These are phyloP conservation scores for Candida tammaniensis DNA, from an alignment of 805 yeast genomes.

Conservation along the genomic window DNA sequence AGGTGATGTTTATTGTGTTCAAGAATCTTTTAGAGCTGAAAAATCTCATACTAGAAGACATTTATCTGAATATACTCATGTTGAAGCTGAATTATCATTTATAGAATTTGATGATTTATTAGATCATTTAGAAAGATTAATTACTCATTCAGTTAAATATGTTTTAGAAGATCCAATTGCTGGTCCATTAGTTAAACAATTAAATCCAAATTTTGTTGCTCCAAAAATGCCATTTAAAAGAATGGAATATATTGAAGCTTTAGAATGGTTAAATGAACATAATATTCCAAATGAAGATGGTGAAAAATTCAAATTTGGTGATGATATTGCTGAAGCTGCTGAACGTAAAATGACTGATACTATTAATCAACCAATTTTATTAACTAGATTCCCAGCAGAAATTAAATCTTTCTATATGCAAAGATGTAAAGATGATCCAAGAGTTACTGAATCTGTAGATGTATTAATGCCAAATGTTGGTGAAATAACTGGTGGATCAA, in stretches of 20 bases:
- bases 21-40: slow-evolving; percentile 99
- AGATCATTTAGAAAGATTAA: slow-evolving; percentile 76
- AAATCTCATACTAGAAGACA: slow-evolving; percentile 99
- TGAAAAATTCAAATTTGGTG: slow-evolving; percentile 90
- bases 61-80: slow-evolving; percentile 92
- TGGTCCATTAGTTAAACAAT: slow-evolving; percentile 83
- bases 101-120: slow-evolving; percentile 83
- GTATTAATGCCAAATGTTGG: slow-evolving; percentile 99
- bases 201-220: slow-evolving; percentile 86
- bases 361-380: slow-evolving; percentile 86
- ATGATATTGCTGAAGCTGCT: slow-evolving; percentile 99
- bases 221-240: slow-evolving; percentile 88
- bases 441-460: slow-evolving; percentile 98
- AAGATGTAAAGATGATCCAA: slow-evolving; percentile 81
- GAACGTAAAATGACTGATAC: slow-evolving; percentile 98
- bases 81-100: slow-evolving; percentile 93
- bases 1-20: slow-evolving; percentile 96
- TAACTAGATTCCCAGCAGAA: slow-evolving; percentile 93
- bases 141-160: slow-evolving; percentile 66
- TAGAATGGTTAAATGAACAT: slow-evolving; percentile 95
- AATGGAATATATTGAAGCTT: slow-evolving; percentile 86
- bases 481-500: slow-evolving; percentile 98
- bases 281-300: slow-evolving; percentile 94
- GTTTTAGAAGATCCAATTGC: slow-evolving; percentile 88
- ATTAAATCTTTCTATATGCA: slow-evolving; percentile 98